Evolutionary conservation across 164 flowering plant species (phyloP).

Genomic region (Annona cherimola): DNA sequence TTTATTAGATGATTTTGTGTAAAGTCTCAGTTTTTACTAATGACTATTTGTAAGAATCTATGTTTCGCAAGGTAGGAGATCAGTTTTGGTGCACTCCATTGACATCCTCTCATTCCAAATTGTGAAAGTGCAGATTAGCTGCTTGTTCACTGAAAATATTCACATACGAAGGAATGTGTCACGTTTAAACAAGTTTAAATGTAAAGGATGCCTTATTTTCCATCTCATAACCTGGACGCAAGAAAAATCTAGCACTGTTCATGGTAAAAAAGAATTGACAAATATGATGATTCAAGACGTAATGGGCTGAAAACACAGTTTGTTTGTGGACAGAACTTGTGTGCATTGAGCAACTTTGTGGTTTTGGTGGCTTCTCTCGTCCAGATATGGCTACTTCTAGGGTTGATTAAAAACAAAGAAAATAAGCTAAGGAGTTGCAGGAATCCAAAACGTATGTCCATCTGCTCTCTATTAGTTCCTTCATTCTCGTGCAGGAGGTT

Average conservation of each 20-base stretch:
- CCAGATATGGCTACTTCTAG: background rate
- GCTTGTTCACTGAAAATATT: too few relatives aligned
- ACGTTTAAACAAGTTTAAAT: too few relatives aligned
- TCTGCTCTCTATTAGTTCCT: background rate
- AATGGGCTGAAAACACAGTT: background rate
- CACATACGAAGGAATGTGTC: too few relatives aligned
- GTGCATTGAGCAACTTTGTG: background rate
- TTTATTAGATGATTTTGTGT: too few relatives aligned
- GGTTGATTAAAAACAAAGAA: too few relatives aligned
- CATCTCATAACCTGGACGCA: too few relatives aligned
- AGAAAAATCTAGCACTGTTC: too few relatives aligned
- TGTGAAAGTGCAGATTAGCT: too few relatives aligned
- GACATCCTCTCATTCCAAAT: background rate
- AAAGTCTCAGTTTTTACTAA: background rate
- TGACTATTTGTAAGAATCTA: background rate
- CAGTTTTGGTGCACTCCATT: background rate
- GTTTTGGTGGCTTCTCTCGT: background rate
- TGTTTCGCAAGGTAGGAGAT: background rate
- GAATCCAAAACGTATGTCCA: too few relatives aligned
- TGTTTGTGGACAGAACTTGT: background rate
- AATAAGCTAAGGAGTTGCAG: too few relatives aligned
- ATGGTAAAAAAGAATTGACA: too few relatives aligned
- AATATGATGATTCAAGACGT: background rate
- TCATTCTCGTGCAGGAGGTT: background rate
- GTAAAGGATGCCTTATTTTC: too few relatives aligned